Evolutionary conservation across 495 filamentous ascomycete genomes (phyloP), one percentile per base, ranked within the genome.

Genomic region (Lindgomyces ingoldianus): DNA sequence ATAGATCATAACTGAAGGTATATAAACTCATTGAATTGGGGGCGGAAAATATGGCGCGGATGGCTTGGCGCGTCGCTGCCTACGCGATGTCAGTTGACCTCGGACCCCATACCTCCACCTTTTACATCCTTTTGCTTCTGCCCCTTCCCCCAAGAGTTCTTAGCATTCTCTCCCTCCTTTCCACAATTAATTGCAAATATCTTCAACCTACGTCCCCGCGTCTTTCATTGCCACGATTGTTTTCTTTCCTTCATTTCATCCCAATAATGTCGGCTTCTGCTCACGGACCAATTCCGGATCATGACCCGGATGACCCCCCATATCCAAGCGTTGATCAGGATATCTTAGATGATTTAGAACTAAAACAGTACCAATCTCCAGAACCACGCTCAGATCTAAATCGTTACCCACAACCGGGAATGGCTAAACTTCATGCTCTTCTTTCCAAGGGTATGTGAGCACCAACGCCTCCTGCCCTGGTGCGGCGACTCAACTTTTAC

Each of bases 371-470:
- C n/a, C 4, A 46, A 46, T 18, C n/a, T 9, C 39, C 18, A 30
- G 27, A 33, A 12, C 16, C 14, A 8, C 16, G 8, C 44, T 22
- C 44, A 47, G 44, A 8, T 9, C 44, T 47, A 4, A 8, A 47
- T 6, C 14, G 4, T 47, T 10, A 16, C 14, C 2, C 22, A 33
- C 4, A 36, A 27, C 29, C n/a, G 36, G 29, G 51, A 64, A 65
- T 64, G 62, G 54, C 44, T 21, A 49, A 65, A 33, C 46, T 65
- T 3, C 54, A 59, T 46, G 53, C 53, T n/a, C 44, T 65, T 0
- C 62, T 65, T 29, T 42, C 9, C 8, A 51, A 51, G 33, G 46
- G 60, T 63, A 57, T 1, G 11, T n/a, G 4, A 21, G 8, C 22
- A 47, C 12, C 12, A 16, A 16, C 8, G 12, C 24, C 44, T 48